phyloP scores from a whole-genome alignment of 164 flowering plant species.

The Stephania yunnanensis region DNA sequence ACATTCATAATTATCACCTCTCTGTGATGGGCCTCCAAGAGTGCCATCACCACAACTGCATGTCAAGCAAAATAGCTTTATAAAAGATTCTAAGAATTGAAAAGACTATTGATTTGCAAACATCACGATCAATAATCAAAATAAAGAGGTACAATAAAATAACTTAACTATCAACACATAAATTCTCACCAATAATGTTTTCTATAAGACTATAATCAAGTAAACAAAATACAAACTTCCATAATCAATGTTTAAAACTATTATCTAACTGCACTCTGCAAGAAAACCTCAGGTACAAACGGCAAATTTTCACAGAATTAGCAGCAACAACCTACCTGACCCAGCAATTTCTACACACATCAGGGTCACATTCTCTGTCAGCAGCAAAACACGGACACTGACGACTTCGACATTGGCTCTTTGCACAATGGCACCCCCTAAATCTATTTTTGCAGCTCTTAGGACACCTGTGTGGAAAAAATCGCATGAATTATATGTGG shows the following conservation, averaged over 20 bases:
- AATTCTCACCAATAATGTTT: neutral
- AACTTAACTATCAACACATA: neutral
- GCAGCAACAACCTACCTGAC: constrained; percentile 48
- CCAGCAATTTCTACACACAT: constrained; percentile 99
- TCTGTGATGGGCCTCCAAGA: constrained; percentile 79
- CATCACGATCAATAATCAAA: neutral
- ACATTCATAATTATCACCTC: constrained; percentile 96
- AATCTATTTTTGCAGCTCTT: constrained; percentile 95
- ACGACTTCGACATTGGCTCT: constrained; percentile 98
- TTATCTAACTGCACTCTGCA: too few relatives aligned
- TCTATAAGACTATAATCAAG: neutral
- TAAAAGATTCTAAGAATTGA: neutral
- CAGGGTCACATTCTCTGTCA: constrained; percentile 99
- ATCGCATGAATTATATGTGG: neutral
- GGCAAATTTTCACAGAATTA: neutral
- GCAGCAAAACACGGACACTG: constrained; percentile 99
- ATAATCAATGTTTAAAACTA: neutral
- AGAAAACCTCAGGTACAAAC: neutral
- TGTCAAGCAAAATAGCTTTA: constrained; percentile 11
- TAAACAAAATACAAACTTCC: neutral
- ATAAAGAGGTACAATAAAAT: neutral
- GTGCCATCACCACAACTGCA: constrained; percentile 97
- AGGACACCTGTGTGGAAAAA: constrained; percentile 53
- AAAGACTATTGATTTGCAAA: neutral
- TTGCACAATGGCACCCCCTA: constrained; percentile 99